Conservation (phyloP, 2,329 filamentous ascomycete genomes). For the Xylaria sp. region DNA sequence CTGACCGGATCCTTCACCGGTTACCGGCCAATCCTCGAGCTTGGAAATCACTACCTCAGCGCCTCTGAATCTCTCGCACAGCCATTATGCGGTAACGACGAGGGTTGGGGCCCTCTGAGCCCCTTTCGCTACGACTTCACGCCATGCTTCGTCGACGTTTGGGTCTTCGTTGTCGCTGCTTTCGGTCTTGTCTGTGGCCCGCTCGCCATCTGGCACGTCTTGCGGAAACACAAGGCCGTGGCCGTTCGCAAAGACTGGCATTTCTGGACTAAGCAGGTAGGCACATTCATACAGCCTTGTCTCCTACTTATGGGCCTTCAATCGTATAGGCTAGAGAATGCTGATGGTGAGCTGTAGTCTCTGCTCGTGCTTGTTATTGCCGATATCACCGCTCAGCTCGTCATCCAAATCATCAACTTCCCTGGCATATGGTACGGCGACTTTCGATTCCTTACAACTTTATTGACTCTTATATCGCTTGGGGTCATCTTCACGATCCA, state of each 20-base stretch:
- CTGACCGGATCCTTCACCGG: constrained; percentile 71
- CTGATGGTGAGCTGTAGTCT: constrained; percentile 34
- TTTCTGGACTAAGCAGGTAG: constrained; percentile 91
- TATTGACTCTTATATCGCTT: constrained; percentile 76
- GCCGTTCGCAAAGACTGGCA: constrained; percentile 85
- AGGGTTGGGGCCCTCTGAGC: constrained; percentile 96
- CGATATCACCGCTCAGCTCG: constrained; percentile 76
- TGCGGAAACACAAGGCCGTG: constrained; percentile 72
- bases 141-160: constrained; percentile 95
- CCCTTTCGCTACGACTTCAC: constrained; percentile 91
- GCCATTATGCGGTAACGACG: constrained; percentile 84
- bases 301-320: not conserved
- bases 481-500: constrained; percentile 81
- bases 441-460: constrained; percentile 86
- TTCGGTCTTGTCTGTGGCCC: constrained; percentile 83
- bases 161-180: constrained; percentile 79
- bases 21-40: constrained; percentile 60
- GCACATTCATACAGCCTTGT: constrained; percentile 40
- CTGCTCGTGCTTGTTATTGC: constrained; percentile 66
- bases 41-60: constrained; percentile 70
- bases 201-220: constrained; percentile 81
- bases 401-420: constrained; percentile 77
- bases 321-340: not conserved
- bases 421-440: constrained; percentile 78
- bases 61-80: constrained; percentile 64